phyloP scores from a whole-genome alignment of 1,284 basidiomycete species.

The Ustilago shanxiensis region DNA sequence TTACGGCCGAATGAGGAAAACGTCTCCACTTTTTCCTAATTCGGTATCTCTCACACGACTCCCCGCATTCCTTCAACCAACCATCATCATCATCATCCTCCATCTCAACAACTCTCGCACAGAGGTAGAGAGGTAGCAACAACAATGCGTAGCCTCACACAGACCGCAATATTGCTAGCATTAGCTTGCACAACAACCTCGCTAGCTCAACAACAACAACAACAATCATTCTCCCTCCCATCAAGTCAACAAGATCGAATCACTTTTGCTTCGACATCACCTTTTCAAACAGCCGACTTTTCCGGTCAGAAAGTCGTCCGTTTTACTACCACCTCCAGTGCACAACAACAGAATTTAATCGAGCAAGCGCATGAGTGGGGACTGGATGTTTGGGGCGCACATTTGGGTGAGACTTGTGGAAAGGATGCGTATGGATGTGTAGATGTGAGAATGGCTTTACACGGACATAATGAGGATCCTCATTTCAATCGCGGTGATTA shows the following conservation, averaged over 20 bases:
- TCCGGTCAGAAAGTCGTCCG: constrained; percentile 37
- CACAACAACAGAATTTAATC: constrained; percentile 20
- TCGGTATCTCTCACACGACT: constrained; percentile 20
- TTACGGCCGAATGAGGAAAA: constrained; percentile 12
- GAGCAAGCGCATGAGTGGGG: constrained; percentile 9
- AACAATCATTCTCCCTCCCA: constrained; percentile 20
- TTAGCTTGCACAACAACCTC: background rate
- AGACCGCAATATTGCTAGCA: constrained; percentile 21
- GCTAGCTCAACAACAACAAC: constrained; percentile 16
- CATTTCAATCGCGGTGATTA: background rate
- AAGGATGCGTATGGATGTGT: constrained; percentile 28
- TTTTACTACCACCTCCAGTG: constrained; percentile 16
- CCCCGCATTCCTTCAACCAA: background rate
- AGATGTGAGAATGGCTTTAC: constrained; percentile 21
- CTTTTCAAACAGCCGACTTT: constrained; percentile 11
- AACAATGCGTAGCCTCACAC: constrained; percentile 28
- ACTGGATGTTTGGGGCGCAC: constrained; percentile 41
- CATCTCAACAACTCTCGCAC: too few relatives aligned
- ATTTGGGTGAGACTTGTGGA: constrained; percentile 22
- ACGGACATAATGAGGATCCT: constrained; percentile 17
- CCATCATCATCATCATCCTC: constrained; percentile 1
- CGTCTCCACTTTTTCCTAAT: background rate
- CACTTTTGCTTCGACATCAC: constrained; percentile 19
- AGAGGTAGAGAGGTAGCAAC: background rate
- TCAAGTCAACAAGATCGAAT: constrained; percentile 1